Conservation (phyloP, 306 rosid genomes). For the Medicago truncatula region MtrunA17r5.0-ANR NC_053049.1:27228501-27229000, state of each 20-base stretch:
- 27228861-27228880: neutral
- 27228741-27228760: neutral
- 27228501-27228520: slow-evolving; percentile 16
- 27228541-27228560: neutral
- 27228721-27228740: slow-evolving; percentile 15
- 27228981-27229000: too few relatives aligned
- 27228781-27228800: neutral
- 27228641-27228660: slow-evolving; percentile 31
- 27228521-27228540: neutral
- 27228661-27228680: slow-evolving; percentile 3
- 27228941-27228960: too few relatives aligned
- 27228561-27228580: slow-evolving; percentile 12
- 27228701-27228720: slow-evolving; percentile 12
- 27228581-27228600: neutral
- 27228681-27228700: neutral
- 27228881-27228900: too few relatives aligned
- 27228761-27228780: slow-evolving; percentile 25
- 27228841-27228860: neutral
- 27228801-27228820: neutral
- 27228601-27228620: neutral
- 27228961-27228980: too few relatives aligned
- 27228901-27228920: too few relatives aligned
- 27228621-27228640: neutral
- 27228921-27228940: too few relatives aligned
- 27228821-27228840: neutral